These are phyloP conservation scores for Chrysanthemum lavandulifolium DNA, from an alignment of 129 eudicot species.

Conservation along the genomic window DNA sequence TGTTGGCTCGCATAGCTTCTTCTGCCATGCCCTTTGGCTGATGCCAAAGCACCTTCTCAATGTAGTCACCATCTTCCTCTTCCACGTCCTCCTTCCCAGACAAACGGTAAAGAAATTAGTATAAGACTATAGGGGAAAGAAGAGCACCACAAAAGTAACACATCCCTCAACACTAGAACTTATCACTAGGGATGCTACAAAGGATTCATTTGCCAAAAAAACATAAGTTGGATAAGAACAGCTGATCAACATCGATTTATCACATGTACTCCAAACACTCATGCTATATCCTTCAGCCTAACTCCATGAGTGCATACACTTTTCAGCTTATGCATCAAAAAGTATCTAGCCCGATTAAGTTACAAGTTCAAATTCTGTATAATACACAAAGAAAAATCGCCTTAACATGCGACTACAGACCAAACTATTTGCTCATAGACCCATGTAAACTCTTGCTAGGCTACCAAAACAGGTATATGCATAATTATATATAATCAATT, in stretches of 20 bases:
- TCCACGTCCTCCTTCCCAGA: slow-evolving; percentile 75
- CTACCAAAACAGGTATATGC: slow-evolving; percentile 7
- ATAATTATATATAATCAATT: slow-evolving; percentile 1
- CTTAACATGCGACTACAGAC: not conserved
- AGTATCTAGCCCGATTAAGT: not conserved
- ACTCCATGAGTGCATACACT: not conserved
- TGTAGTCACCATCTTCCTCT: slow-evolving; percentile 90
- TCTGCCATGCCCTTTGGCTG: slow-evolving; percentile 94
- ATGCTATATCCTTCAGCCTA: not conserved
- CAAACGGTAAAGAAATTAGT: slow-evolving; percentile 21
- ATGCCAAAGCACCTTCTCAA: slow-evolving; percentile 98
- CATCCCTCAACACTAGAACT: not conserved
- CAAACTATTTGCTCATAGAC: not conserved
- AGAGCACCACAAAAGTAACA: slow-evolving; percentile 5
- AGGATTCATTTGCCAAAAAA: too few species aligned
- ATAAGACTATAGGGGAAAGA: slow-evolving; percentile 14
- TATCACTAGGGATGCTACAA: too few species aligned
- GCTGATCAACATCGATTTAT: not conserved
- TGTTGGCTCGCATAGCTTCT: slow-evolving; percentile 67
- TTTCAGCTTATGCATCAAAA: not conserved
- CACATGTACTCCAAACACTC: not conserved
- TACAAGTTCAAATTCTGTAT: not conserved
- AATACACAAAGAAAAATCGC: not conserved
- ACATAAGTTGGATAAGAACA: not conserved
- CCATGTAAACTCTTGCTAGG: slow-evolving; percentile 8